Conservation (phyloP, 2,329 filamentous ascomycete species). For the Sarocladium kiliense region DNA sequence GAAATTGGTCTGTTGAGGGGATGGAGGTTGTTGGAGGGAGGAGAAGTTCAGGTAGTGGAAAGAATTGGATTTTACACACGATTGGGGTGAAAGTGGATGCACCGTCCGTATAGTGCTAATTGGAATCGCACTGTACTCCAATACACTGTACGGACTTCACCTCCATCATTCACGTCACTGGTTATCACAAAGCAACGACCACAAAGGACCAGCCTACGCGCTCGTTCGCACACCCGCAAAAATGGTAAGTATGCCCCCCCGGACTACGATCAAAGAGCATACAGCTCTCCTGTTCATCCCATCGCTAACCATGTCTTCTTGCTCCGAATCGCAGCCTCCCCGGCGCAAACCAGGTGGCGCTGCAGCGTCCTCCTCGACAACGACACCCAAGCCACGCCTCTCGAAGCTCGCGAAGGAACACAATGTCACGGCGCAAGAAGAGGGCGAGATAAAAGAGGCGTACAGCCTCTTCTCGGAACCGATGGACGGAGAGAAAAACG, state of each 20-base stretch:
- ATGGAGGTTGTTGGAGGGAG: not conserved
- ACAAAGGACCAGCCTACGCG: not conserved
- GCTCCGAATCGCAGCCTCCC: slow-evolving; percentile 35
- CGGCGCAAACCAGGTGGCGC: slow-evolving; percentile 41
- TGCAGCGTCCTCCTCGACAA: slow-evolving; percentile 15
- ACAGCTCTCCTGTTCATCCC: slow-evolving; percentile 11
- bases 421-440: slow-evolving; percentile 76
- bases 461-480: slow-evolving; percentile 76
- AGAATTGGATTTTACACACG: not conserved
- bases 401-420: slow-evolving; percentile 92
- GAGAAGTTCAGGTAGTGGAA: not conserved
- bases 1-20: not conserved
- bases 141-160: not conserved
- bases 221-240: not conserved
- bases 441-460: slow-evolving; percentile 85
- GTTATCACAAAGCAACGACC: not conserved
- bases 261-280: no score
- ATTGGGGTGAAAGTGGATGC: not conserved
- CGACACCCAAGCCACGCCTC: slow-evolving; percentile 47
- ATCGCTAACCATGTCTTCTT: not conserved
- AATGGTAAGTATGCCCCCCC: slow-evolving; percentile 10
- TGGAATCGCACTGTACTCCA: not conserved
- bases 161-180: slow-evolving; percentile 8
- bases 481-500: slow-evolving; percentile 66
- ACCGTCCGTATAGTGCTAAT: not conserved